Percentiles rank a stretch among this genome's conserved stretches.
Evolutionary conservation across 2,329 filamentous ascomycete genomes (phyloP).

Genomic region (Epicoccum sorghinum): DNA sequence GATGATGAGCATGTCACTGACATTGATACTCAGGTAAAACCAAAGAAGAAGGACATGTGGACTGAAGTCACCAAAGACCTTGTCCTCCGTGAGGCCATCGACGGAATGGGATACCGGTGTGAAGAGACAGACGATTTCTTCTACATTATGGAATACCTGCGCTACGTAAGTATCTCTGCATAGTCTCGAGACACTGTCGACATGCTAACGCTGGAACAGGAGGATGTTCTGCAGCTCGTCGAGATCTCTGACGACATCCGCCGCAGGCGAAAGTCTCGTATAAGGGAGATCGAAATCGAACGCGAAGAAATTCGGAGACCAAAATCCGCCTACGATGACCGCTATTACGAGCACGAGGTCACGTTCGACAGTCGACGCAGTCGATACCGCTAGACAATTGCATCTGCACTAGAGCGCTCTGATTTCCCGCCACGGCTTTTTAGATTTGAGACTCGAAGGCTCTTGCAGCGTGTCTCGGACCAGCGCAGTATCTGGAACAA

Average conservation of each 20-base stretch:
- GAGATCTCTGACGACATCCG: constrained; percentile 84
- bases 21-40: constrained; percentile 47
- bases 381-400: constrained; percentile 46
- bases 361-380: constrained; percentile 61
- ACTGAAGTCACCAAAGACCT: constrained; percentile 96
- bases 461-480: constrained; percentile 12
- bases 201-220: constrained; percentile 58
- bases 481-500: constrained; percentile 17
- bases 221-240: constrained; percentile 84
- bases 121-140: constrained; percentile 90
- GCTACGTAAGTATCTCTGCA: constrained; percentile 70
- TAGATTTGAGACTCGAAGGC: constrained; percentile 14
- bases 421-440: neutral
- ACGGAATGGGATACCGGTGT: constrained; percentile 82
- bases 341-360: constrained; percentile 71
- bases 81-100: constrained; percentile 84
- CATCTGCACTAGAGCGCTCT: constrained; percentile 1
- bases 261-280: constrained; percentile 63
- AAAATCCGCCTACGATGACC: constrained; percentile 63
- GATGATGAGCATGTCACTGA: constrained; percentile 59
- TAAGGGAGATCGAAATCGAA: constrained; percentile 68
- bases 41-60: constrained; percentile 71
- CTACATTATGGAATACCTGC: constrained; percentile 90
- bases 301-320: constrained; percentile 58
- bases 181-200: too few species aligned